Evolutionary conservation across 305 asterid species (phyloP).

Genomic region (Fraxinus latifolia): DNA sequence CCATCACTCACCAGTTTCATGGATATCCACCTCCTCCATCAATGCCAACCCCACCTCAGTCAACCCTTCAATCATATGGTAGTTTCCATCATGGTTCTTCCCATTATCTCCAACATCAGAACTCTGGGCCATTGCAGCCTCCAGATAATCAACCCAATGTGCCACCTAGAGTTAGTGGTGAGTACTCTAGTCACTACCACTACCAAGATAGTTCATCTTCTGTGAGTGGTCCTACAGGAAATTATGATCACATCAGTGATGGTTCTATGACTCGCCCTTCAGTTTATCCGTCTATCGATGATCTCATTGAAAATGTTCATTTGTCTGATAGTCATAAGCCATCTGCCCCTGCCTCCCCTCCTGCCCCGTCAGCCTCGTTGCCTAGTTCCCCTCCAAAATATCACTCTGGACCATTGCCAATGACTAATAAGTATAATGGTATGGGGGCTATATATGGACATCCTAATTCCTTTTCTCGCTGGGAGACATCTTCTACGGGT

Average conservation of each 20-base stretch:
- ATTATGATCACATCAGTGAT: conserved; percentile 34
- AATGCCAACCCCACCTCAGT: conserved; percentile 39
- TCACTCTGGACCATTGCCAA: conserved; percentile 57
- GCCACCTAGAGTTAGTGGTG: conserved; percentile 32
- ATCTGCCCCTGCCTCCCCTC: conserved; percentile 47
- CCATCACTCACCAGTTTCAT: conserved; percentile 34
- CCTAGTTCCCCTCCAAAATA: conserved; percentile 35
- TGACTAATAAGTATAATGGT: conserved; percentile 32
- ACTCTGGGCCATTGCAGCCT: conserved; percentile 40
- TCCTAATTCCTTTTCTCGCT: conserved; percentile 57
- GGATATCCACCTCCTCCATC: conserved; percentile 44
- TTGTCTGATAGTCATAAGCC: conserved; percentile 50
- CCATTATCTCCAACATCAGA: conserved; percentile 31
- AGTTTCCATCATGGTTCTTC: conserved; percentile 45
- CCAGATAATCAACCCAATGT: conserved; percentile 39
- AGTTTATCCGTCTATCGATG: conserved; percentile 65
- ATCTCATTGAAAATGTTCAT: conserved; percentile 48
- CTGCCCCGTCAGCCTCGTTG: conserved; percentile 34
- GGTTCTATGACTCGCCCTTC: conserved; percentile 39
- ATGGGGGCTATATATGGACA: conserved; percentile 42
- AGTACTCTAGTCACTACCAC: conserved; percentile 29
- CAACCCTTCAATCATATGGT: conserved; percentile 36
- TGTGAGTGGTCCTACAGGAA: conserved; percentile 23
- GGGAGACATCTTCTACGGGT: conserved; percentile 37
- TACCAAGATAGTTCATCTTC: conserved; percentile 42